Evolutionary conservation across 768 basidiomycete species (phyloP), one percentile per base, ranked within the genome.

Genomic region (Boletus coccyginus): DNA sequence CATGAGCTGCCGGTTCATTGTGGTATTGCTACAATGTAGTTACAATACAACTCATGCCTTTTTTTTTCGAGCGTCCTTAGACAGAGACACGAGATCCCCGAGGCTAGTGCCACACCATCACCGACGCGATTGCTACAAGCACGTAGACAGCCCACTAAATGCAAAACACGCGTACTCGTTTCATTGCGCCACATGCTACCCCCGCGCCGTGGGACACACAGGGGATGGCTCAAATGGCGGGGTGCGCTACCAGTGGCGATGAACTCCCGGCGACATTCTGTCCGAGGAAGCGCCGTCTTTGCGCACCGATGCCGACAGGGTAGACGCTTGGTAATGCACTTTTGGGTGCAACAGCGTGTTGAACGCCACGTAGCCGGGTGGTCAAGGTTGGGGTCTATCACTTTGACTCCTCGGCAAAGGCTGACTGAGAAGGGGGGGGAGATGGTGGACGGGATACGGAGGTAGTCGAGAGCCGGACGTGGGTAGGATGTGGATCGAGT

Each of bases 201-300:
- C 14, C 31, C 2, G 6, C 19, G 13, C 24, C 11, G n/a, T 24
- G 29, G 42, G 42, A 14, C n/a, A 31, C 44, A 31, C 12, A 41
- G 11, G 47, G 21, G 27, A n/a, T 66, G 65, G 65, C 7, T 46
- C 29, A 61, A 66, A 35, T 64, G 62, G 62, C 56, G 62, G 12
- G 65, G 56, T 17, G 59, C 59, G 12, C 21, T 66, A 2, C 65
- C 65, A 7, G 14, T n/a, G 38, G 32, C 32, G 32, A 24, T 31
- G 38, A 53, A 40, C 8, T 13, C 27, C 8, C 21, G 13, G 21
- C 54, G 14, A n/a, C 27, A 31, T 27, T 38, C n/a, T 7, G 3
- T 60, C 16, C 36, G 32, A 5, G 62, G 56, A 17, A 49, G 24
- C 12, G 21, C 52, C 19, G 55, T 66, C 45, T 66, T 66, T 47